Evolutionary conservation across 1,284 basidiomycete species (phyloP).

Genomic region (Ceratobasidium sp.): DNA sequence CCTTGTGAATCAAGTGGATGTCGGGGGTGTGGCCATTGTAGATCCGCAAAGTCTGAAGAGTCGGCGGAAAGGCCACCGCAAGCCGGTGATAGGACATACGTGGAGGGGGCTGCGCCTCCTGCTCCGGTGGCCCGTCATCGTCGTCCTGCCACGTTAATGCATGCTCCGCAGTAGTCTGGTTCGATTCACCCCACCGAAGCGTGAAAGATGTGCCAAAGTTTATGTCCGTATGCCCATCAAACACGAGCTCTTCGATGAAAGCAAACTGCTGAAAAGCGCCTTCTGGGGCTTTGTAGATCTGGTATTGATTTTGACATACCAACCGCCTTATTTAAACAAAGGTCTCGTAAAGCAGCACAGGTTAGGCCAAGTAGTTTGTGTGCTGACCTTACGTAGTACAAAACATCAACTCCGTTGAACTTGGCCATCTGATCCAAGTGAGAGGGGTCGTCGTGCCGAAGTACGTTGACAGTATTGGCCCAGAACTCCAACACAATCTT

Average conservation of each 20-base stretch:
- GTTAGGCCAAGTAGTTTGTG: background rate
- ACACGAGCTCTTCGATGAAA: slow-evolving; percentile 7
- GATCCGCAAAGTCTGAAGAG: background rate
- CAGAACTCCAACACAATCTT: background rate
- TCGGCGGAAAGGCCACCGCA: background rate
- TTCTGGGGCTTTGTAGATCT: slow-evolving; percentile 1
- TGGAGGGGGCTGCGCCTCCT: background rate
- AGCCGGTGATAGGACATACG: slow-evolving; percentile 28
- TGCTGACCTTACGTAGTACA: background rate
- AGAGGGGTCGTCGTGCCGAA: background rate
- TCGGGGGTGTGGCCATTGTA: slow-evolving; percentile 37
- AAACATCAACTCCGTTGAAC: background rate
- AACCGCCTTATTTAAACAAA: background rate
- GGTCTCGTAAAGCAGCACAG: background rate
- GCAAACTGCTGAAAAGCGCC: background rate
- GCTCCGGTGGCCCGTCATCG: too few species aligned
- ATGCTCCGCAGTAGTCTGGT: background rate
- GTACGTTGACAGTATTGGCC: background rate
- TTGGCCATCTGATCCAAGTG: background rate
- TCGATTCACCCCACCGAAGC: background rate
- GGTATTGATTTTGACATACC: background rate
- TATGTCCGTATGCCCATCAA: slow-evolving; percentile 34
- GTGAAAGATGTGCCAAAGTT: background rate
- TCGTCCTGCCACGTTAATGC: background rate
- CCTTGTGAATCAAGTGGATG: slow-evolving; percentile 27